These are phyloP conservation scores for Coemansia sp. DNA, from an alignment of 192 early-diverging fungal species.

Conservation along the genomic window DNA sequence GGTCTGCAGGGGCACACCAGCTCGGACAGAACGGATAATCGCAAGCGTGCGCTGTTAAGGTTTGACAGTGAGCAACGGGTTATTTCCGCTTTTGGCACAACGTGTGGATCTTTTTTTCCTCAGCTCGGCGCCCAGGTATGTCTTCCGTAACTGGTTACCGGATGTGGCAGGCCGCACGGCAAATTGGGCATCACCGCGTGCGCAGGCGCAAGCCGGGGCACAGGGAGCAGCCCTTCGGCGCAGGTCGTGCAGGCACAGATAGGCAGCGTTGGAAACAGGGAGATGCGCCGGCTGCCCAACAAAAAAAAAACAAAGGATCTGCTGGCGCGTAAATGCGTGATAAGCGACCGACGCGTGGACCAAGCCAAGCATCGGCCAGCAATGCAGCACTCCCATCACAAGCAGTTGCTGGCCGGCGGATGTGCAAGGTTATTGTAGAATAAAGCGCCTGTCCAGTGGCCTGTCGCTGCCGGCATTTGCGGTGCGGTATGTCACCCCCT, in stretches of 20 bases:
- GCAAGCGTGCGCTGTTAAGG: not conserved
- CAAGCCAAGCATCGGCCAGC: not conserved
- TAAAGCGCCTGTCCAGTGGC: not conserved
- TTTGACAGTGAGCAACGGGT: not conserved
- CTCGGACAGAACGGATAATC: not conserved
- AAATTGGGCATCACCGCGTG: not conserved
- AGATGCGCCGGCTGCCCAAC: no score
- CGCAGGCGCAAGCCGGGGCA: not conserved
- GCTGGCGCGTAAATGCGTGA: not conserved
- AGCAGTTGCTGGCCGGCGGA: not conserved
- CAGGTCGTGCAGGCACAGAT: not conserved
- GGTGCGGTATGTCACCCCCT: not conserved
- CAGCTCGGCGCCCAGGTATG: not conserved
- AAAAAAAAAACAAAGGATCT: not conserved
- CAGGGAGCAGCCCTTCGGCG: not conserved
- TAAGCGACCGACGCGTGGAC: not conserved
- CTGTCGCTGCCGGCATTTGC: not conserved
- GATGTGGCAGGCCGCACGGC: not conserved
- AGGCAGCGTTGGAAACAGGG: not conserved
- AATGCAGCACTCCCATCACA: not conserved
- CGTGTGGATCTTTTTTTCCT: not conserved
- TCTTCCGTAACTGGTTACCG: not conserved
- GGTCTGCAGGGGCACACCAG: no score
- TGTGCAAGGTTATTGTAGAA: slow-evolving; percentile 1
- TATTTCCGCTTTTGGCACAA: slow-evolving; percentile 2